Evolutionary conservation across 2,329 filamentous ascomycete species (phyloP).

Genomic region (Rutstroemia sydowiana): DNA sequence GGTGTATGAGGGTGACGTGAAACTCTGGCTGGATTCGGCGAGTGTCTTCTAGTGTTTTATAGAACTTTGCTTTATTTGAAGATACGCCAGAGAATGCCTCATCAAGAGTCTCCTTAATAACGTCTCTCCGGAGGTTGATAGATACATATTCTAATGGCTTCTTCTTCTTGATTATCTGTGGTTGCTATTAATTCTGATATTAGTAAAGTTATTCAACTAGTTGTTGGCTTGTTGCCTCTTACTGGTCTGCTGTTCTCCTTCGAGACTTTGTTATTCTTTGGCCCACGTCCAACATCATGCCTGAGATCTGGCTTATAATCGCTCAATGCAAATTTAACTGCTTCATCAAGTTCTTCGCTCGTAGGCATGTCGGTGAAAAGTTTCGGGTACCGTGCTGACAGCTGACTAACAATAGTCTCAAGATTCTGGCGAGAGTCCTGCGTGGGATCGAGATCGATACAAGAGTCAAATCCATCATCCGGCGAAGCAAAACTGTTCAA

Average conservation of each 20-base stretch:
- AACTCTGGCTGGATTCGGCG: conserved; percentile 77
- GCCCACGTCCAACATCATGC: conserved; percentile 59
- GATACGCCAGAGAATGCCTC: conserved; percentile 55
- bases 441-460: conserved; percentile 78
- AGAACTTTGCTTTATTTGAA: conserved; percentile 56
- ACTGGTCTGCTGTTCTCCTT: conserved; percentile 6
- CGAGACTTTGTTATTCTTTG: conserved; percentile 37
- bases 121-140: conserved; percentile 44
- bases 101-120: conserved; percentile 55
- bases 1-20: conserved; percentile 91
- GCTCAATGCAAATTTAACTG: conserved; percentile 66
- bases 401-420: conserved; percentile 63
- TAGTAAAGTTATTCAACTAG: neutral
- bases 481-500: conserved; percentile 60
- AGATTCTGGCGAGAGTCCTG: conserved; percentile 77
- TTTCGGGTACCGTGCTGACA: conserved; percentile 72
- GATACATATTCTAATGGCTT: conserved; percentile 58
- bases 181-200: conserved; percentile 12
- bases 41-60: conserved; percentile 63
- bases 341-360: conserved; percentile 67
- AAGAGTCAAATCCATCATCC: conserved; percentile 72
- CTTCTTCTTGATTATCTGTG: conserved; percentile 37
- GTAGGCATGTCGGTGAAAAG: conserved; percentile 66
- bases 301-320: conserved; percentile 71
- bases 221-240: neutral